phyloP scores from a whole-genome alignment of 2,329 filamentous ascomycete genomes.

The Salinomyces thailandicus region DNA sequence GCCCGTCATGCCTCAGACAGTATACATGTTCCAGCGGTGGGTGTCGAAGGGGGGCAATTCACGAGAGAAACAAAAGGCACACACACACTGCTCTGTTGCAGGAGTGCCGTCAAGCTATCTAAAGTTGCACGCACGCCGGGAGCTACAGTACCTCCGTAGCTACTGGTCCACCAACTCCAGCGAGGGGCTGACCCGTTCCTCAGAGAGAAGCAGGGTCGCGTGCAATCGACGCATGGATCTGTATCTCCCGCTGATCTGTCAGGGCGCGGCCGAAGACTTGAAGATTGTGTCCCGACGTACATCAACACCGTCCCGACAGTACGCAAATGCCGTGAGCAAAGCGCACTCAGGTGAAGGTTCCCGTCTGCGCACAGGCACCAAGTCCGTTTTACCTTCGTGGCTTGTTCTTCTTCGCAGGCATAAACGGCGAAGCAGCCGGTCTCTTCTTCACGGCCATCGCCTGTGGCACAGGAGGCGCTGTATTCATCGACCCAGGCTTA shows the following conservation, averaged over 20 bases:
- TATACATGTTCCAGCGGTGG: too few species aligned
- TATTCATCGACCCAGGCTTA: slow-evolving; percentile 5
- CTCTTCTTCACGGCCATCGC: slow-evolving; percentile 14
- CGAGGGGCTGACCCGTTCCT: too few species aligned
- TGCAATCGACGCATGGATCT: not conserved
- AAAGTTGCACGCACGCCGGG: too few species aligned
- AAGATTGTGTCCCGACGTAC: not conserved
- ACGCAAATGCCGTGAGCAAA: not conserved
- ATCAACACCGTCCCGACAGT: not conserved
- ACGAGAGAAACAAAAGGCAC: not conserved
- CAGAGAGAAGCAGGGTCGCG: too few species aligned
- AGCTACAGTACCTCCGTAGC: too few species aligned
- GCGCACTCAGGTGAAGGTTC: not conserved
- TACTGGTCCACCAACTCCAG: too few species aligned
- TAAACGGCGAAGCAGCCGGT: slow-evolving; percentile 17
- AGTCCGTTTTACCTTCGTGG: slow-evolving; percentile 4
- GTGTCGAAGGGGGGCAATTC: too few species aligned
- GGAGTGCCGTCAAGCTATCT: not conserved
- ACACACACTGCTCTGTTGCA: not conserved
- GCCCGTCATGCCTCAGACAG: too few species aligned
- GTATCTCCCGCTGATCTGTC: not conserved
- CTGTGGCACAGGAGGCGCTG: slow-evolving; percentile 8
- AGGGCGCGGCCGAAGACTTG: not conserved
- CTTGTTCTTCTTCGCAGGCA: slow-evolving; percentile 16
- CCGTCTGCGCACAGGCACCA: not conserved